Evolutionary conservation across 169 alveolate species (phyloP).

Genomic region (Plasmodium knowlesi): DNA sequence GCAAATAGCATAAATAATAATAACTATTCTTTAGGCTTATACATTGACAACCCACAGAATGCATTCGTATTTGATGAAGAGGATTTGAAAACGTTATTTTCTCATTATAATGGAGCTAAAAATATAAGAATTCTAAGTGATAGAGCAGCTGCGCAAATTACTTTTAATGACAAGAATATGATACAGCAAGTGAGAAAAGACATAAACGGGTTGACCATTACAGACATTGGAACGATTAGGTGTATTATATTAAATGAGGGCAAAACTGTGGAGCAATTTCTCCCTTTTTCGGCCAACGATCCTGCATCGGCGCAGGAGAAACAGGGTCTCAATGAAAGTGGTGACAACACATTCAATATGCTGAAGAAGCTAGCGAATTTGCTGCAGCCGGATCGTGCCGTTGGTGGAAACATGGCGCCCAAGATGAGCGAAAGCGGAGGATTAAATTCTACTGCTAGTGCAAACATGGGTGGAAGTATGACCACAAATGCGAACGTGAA

Average conservation of each 20-base stretch:
- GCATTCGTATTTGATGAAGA: slow-evolving; percentile 68
- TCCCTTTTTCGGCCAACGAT: slow-evolving; percentile 72
- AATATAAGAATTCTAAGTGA: slow-evolving; percentile 46
- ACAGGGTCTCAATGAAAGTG: background rate
- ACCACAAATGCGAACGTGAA: background rate
- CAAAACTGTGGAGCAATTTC: slow-evolving; percentile 55
- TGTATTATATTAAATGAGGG: slow-evolving; percentile 73
- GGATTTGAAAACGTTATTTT: slow-evolving; percentile 49
- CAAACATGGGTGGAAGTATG: background rate
- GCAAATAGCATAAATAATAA: slow-evolving; percentile 24
- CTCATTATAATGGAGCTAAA: slow-evolving; percentile 71
- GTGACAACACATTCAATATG: slow-evolving; percentile 50
- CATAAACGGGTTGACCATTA: slow-evolving; percentile 70
- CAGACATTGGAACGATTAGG: slow-evolving; percentile 69
- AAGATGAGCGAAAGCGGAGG: background rate
- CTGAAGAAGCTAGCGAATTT: slow-evolving; percentile 42
- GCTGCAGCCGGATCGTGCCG: background rate
- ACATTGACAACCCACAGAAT: slow-evolving; percentile 69
- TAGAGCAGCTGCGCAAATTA: slow-evolving; percentile 75
- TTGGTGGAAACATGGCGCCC: background rate
- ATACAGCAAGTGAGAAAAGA: slow-evolving; percentile 73
- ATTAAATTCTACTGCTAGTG: background rate
- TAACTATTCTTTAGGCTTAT: slow-evolving; percentile 65
- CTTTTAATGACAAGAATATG: slow-evolving; percentile 70
- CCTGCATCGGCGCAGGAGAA: slow-evolving; percentile 3